phyloP scores from a whole-genome alignment of 106 monocot species.

The Alisma plantagoaquatica region DNA sequence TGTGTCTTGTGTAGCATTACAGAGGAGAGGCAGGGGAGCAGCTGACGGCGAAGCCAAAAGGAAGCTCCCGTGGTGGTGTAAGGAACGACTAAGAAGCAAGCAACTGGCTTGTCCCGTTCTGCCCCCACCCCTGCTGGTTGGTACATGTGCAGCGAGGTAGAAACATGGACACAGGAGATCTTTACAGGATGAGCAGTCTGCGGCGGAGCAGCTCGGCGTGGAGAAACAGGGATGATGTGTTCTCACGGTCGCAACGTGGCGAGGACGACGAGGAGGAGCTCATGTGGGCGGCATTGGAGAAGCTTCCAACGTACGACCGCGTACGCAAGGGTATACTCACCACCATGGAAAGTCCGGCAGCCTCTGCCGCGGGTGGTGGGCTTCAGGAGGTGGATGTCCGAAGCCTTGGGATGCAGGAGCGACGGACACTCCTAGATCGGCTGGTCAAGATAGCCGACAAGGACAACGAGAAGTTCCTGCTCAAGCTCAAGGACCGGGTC shows the following conservation, averaged over 20 bases:
- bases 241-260: slow-evolving; percentile 11
- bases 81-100: too few species aligned
- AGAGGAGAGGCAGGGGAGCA: too few species aligned
- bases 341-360: too few species aligned
- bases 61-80: too few species aligned
- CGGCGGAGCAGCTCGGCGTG: slow-evolving; percentile 12
- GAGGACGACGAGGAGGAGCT: slow-evolving; percentile 28
- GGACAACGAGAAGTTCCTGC: slow-evolving; percentile 19
- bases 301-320: slow-evolving; percentile 23
- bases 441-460: slow-evolving; percentile 11
- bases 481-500: slow-evolving; percentile 21
- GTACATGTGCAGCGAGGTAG: too few species aligned
- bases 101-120: too few species aligned
- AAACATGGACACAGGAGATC: slow-evolving; percentile 9
- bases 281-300: slow-evolving; percentile 26
- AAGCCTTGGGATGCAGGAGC: slow-evolving; percentile 6
- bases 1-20: too few species aligned
- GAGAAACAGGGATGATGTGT: slow-evolving; percentile 11
- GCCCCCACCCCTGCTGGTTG: too few species aligned
- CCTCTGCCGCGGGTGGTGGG: neutral
- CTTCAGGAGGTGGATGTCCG: slow-evolving; percentile 10
- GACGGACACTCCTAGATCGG: slow-evolving; percentile 12
- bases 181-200: slow-evolving; percentile 19
- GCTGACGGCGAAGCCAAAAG: too few species aligned
- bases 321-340: slow-evolving; percentile 15